Percentiles rank a stretch among this genome's conserved stretches.
Evolutionary conservation across 306 rosid genomes (phyloP).

Genomic region (Lupinus albus): DNA sequence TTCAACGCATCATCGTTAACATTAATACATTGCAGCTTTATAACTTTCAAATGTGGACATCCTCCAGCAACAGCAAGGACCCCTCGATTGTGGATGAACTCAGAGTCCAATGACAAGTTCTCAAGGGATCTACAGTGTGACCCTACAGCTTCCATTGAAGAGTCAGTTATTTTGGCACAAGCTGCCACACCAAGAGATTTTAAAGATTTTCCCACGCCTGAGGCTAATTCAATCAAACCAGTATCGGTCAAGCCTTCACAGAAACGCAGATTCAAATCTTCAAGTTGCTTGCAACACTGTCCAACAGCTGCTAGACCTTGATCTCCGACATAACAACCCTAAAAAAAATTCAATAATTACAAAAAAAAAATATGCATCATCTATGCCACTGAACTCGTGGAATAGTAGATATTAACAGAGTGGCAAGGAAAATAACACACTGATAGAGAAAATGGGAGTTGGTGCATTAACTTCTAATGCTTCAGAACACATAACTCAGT

Average conservation of each 20-base stretch:
- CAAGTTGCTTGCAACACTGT: constrained; percentile 75
- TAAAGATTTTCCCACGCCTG: constrained; percentile 71
- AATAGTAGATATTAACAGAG: background rate
- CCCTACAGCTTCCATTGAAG: constrained; percentile 82
- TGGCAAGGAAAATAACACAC: constrained; percentile 17
- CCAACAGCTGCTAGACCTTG: constrained; percentile 85
- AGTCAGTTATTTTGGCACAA: constrained; percentile 80
- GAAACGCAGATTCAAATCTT: constrained; percentile 85
- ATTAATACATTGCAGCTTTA: constrained; percentile 84
- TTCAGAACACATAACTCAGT: constrained; percentile 14
- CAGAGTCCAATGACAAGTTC: constrained; percentile 78
- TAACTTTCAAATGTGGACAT: constrained; percentile 71
- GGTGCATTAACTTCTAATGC: background rate
- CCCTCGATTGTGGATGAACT: constrained; percentile 79
- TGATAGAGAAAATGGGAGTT: background rate
- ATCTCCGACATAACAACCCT: constrained; percentile 99
- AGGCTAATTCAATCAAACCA: constrained; percentile 71
- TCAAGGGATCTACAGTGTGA: constrained; percentile 70
- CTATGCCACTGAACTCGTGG: background rate
- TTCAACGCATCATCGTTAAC: constrained; percentile 87
- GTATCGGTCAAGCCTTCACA: constrained; percentile 87
- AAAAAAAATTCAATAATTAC: constrained; percentile 37
- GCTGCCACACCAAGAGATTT: constrained; percentile 88
- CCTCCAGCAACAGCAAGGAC: constrained; percentile 78
- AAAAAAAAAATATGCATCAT: constrained; percentile 3